Conservation (phyloP, 2,329 filamentous ascomycete genomes). For the Aspergillus japonicus region DNA sequence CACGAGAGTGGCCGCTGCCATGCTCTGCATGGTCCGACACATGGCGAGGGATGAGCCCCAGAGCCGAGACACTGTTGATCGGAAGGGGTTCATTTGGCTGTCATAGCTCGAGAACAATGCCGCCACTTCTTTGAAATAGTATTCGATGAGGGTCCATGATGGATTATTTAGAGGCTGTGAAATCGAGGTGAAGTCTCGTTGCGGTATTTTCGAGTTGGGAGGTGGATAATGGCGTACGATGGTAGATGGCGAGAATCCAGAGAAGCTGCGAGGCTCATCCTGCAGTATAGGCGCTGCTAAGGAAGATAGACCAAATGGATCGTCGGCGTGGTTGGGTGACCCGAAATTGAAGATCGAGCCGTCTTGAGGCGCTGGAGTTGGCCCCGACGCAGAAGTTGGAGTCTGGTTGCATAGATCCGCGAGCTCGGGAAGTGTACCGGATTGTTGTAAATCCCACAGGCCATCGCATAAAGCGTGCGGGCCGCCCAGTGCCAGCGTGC, state of each 20-base stretch:
- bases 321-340: conserved; percentile 20
- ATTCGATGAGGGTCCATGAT: conserved; percentile 59
- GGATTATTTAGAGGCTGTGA: conserved; percentile 46
- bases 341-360: conserved; percentile 21
- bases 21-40: conserved; percentile 62
- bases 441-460: conserved; percentile 32
- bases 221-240: conserved; percentile 37
- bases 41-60: conserved; percentile 60
- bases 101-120: conserved; percentile 65
- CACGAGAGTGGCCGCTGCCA: conserved; percentile 61
- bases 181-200: conserved; percentile 35
- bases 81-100: conserved; percentile 61
- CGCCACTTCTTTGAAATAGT: conserved; percentile 64
- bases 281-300: conserved; percentile 22
- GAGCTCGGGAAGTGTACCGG: conserved; percentile 32
- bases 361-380: conserved; percentile 15
- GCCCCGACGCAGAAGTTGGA: conserved; percentile 15
- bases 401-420: conserved; percentile 31
- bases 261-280: conserved; percentile 20
- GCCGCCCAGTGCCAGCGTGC: conserved; percentile 18
- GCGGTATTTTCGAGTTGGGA: conserved; percentile 16
- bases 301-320: conserved; percentile 27
- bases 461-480: conserved; percentile 27
- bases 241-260: conserved; percentile 32
- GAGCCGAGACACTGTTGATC: conserved; percentile 57